Base-by-base conservation (phyloP, 2,329 filamentous ascomycete species). In the Fusarium zealandicum region DNA sequence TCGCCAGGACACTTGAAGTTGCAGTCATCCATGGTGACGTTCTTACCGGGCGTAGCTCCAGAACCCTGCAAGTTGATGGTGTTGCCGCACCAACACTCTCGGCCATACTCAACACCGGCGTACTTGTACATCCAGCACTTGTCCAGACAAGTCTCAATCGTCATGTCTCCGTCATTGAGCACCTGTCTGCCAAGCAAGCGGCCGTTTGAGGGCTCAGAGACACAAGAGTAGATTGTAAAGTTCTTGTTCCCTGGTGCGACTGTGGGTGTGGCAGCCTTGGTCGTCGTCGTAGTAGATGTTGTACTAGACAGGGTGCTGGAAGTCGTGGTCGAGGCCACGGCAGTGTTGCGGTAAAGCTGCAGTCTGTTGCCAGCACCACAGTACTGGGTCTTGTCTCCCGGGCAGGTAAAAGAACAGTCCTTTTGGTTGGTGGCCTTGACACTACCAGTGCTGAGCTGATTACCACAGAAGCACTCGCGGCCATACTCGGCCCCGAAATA, bases 381-480 rank as follows among this genome's bases (percentile, higher is more conserved):
- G 38, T 67, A 74, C 33, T 75, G 62, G 0, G 59, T 58, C 6
- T 47, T 59, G 28, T 76, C 66, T 0, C 74, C 74, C 0, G 64
- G 55, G 8, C 74, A 76, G 0, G 55, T 51, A 20, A 73, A 70
- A 2, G 65, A 70, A 51, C 74, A 76, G 9, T 74, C 73, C 1
- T 56, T 58, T 11, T 74, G 66, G 17, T 70, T 67, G 6, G 48
- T 41, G 1, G 70, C 70, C 27, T 67, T 58, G 13, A 59, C 54
- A 16, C 68, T 69, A 5, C 68, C 71, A 0, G 56, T 49, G 3
- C 67, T 68, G 3, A 76, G 54, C 1, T 39, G 52, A 17, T 75
- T 69, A 1, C 75, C 75, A 25, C 75, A 77, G 41, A 70, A 77
- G 45, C 75, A 77, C 47, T 77, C 73, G 0, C 72, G 47, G 3